Base-by-base conservation (phyloP, 441 rosid species). In the Mallotus japonicus region DNA sequence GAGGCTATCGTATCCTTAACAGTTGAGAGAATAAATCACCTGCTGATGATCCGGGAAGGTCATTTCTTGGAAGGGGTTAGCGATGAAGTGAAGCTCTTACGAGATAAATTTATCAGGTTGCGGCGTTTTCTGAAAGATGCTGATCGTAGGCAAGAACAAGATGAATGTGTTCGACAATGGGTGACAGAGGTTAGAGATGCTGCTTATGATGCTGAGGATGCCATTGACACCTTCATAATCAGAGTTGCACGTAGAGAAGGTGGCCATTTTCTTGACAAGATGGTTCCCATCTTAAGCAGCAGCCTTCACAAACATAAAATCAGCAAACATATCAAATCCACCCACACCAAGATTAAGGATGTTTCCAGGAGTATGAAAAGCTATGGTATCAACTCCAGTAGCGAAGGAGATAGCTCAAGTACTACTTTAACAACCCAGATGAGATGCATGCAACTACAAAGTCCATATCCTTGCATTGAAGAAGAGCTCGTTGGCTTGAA, bases 191-290 rank as follows among this genome's bases (percentile, higher is more conserved):
- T 72, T n/a, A 68, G 61, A 56, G 74, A 75, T 16, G 1, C 73
- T 14, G 73, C 75, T 17, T 71, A 61, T 37, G 81, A 78, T 16
- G 73, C 73, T 6, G 76, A 74, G 76, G 80, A 73, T 49, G 65
- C 69, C 8, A 63, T 69, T 3, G 71, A 73, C 14, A 63, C 65
- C 6, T 58, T 58, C 62, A 3, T 22, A 11, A 10, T 58, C 14
- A 58, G 14, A 13, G 5, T 22, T 58, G 10, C 22, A 7, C 47
- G 47, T 9, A 44, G 11, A 44, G 47, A 44, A 44, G 47, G 47
- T 44, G 47, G 47, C 32, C 47, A 66, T 20, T 62, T 49, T 24
- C 72, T n/a, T 44, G 47, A 51, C 15, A 15, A 22, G 8, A 37
- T 11, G 47, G 47, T 44, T 44, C 47, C 47, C 47, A 44, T 44